Base-by-base conservation (phyloP, 257 asterid genomes). In the Jacaranda copaia region DNA sequence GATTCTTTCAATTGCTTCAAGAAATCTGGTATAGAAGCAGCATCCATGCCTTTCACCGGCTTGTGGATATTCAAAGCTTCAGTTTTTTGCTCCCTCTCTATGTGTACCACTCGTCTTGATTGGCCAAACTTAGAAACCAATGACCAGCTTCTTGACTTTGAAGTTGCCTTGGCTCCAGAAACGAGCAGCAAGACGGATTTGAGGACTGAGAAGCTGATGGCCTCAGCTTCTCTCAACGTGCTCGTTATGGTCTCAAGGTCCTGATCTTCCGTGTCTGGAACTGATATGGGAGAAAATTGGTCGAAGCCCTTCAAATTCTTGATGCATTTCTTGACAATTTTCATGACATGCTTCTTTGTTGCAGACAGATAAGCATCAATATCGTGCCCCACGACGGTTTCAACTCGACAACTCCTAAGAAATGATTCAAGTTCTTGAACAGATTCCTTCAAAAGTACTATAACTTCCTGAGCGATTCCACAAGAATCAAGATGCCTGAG, bases 371-470 rank as follows among this genome's bases (percentile, higher is more conserved):
- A 80, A 39, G 68, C 64, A 35, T 49, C 36, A 8, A 84, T 71
- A 18, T 13, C 49, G 43, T 77, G 36, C 58, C 71, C 35, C 70
- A 18, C 8, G 69, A 81, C 48, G 75, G 81, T 58, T 36, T 66
- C 73, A 9, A n/a, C 32, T 58, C 83, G 46, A n/a, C 57, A 72
- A 8, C 86, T 79, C 14, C 84, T 42, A 4, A 84, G 43, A 18
- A 79, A 81, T 15, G 82, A 83, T 57, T 83, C 81, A 2, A 79
- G 83, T 10, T 79, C 81, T 51, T 81, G 87, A 40, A 83, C 74
- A 5, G 59, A 77, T 68, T 81, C 84, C 70, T 86, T 84, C 38
- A 72, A 53, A 4, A 52, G 63, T 0, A 57, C 59, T 18, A 77
- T 68, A 55, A 70, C 62, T 2, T 84, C 85, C 58, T 58, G 74